Conservation (phyloP, 2,329 filamentous ascomycete genomes). For the Aspergillus uvarum region DNA sequence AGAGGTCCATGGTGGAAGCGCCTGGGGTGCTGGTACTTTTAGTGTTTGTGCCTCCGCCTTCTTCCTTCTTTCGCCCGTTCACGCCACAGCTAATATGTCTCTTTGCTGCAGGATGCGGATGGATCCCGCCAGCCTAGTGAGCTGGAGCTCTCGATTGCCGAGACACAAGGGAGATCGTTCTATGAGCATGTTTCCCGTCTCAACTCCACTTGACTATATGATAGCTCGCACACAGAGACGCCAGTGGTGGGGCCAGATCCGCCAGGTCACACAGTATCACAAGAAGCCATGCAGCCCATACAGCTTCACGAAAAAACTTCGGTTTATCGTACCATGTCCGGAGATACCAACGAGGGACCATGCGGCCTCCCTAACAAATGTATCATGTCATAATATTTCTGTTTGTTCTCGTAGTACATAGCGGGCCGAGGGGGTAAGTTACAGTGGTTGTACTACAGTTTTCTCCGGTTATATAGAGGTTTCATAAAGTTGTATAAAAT, state of each 20-base stretch:
- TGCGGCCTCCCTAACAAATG: slow-evolving; percentile 79
- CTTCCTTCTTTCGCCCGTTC: not conserved
- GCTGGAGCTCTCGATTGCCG: slow-evolving; percentile 76
- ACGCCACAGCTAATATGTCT: not conserved
- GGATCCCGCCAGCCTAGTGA: slow-evolving; percentile 77
- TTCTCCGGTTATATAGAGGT: too few relatives aligned
- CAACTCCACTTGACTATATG: slow-evolving; percentile 76
- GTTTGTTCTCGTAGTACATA: too few relatives aligned
- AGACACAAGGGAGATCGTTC: slow-evolving; percentile 80
- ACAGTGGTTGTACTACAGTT: too few relatives aligned
- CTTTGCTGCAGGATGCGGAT: slow-evolving; percentile 51
- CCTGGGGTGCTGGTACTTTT: slow-evolving; percentile 95
- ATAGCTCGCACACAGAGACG: slow-evolving; percentile 36
- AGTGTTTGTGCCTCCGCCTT: slow-evolving; percentile 46
- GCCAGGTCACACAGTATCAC: too few relatives aligned
- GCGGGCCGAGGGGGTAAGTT: too few relatives aligned
- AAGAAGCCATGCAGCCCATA: slow-evolving; percentile 20
- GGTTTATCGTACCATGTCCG: not conserved
- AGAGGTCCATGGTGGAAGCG: slow-evolving; percentile 80
- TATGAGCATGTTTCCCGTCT: slow-evolving; percentile 73
- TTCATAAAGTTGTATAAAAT: too few relatives aligned
- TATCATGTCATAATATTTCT: slow-evolving; percentile 44
- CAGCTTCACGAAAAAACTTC: slow-evolving; percentile 26
- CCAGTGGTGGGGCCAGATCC: slow-evolving; percentile 16
- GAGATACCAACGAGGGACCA: slow-evolving; percentile 54